These are phyloP conservation scores for Colletotrichum abscissum DNA, from an alignment of 2,329 filamentous ascomycete species.

Conservation along the genomic window DNA sequence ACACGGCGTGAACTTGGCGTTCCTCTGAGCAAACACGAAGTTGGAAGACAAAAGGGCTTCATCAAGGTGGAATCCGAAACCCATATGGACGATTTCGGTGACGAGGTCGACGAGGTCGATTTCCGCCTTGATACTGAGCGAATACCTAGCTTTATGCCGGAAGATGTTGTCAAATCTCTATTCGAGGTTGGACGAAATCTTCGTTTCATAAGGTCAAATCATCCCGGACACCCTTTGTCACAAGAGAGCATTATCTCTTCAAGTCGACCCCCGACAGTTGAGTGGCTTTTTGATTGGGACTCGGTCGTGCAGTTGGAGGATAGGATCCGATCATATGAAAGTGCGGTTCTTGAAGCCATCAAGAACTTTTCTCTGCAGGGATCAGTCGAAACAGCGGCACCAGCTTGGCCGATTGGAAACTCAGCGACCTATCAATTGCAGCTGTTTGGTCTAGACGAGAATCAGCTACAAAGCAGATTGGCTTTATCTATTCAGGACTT, in stretches of 20 bases:
- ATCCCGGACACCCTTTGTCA: constrained; percentile 77
- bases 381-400: neutral
- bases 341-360: constrained; percentile 50
- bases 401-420: neutral
- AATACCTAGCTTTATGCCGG: constrained; percentile 78
- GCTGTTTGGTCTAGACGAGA: constrained; percentile 61
- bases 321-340: constrained; percentile 66
- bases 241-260: constrained; percentile 58
- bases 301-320: constrained; percentile 73
- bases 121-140: constrained; percentile 72
- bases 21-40: constrained; percentile 59
- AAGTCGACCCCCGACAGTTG: constrained; percentile 65
- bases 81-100: constrained; percentile 68
- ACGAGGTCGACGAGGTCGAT: constrained; percentile 67
- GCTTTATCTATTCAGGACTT: constrained; percentile 62
- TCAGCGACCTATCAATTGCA: constrained; percentile 45
- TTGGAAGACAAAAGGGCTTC: constrained; percentile 65
- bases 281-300: constrained; percentile 80
- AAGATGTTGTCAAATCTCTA: constrained; percentile 76
- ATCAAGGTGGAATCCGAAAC: constrained; percentile 67
- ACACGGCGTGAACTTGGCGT: constrained; percentile 68
- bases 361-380: constrained; percentile 18
- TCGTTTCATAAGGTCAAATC: constrained; percentile 76
- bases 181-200: constrained; percentile 85
- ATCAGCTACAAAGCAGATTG: constrained; percentile 59